Conservation (phyloP, 2,329 filamentous ascomycete genomes). For the Coniochaeta sp. region DNA sequence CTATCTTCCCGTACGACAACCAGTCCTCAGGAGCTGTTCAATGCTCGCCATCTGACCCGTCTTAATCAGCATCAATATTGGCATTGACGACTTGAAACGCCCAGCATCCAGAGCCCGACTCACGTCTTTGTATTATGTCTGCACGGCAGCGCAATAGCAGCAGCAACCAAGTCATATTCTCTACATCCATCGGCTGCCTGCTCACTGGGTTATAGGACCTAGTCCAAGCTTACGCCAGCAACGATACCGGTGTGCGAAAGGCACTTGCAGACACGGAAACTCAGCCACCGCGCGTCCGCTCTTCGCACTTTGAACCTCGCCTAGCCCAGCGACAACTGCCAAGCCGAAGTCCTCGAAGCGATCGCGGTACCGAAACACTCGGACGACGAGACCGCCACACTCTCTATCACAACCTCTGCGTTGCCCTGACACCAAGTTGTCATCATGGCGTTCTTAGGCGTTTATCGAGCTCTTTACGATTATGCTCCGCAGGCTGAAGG, state of each 20-base stretch:
- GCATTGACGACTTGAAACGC: slow-evolving; percentile 2
- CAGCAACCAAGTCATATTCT: neutral
- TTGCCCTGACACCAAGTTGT: neutral
- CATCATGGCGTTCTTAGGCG: slow-evolving; percentile 81
- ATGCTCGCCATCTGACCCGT: neutral
- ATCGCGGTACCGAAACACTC: neutral
- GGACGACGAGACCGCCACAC: neutral
- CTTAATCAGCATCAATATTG: slow-evolving; percentile 2
- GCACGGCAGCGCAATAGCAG: neutral
- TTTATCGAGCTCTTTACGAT: slow-evolving; percentile 88
- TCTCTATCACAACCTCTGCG: neutral
- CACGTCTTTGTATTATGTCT: neutral
- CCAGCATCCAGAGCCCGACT: neutral
- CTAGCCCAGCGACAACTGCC: neutral
- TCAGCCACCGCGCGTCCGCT: neutral
- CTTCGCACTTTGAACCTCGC: neutral
- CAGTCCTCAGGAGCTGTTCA: neutral
- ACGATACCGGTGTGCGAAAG: neutral
- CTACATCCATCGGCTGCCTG: neutral
- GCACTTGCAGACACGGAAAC: neutral
- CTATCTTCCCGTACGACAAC: neutral
- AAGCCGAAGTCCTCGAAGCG: too few relatives aligned
- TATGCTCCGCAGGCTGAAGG: slow-evolving; percentile 81
- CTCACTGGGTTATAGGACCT: neutral
- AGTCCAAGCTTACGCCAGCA: neutral